Evolutionary conservation across 2,329 filamentous ascomycete species (phyloP), one percentile per base, ranked within the genome.

Genomic region (Diaporthe australafricana): DNA sequence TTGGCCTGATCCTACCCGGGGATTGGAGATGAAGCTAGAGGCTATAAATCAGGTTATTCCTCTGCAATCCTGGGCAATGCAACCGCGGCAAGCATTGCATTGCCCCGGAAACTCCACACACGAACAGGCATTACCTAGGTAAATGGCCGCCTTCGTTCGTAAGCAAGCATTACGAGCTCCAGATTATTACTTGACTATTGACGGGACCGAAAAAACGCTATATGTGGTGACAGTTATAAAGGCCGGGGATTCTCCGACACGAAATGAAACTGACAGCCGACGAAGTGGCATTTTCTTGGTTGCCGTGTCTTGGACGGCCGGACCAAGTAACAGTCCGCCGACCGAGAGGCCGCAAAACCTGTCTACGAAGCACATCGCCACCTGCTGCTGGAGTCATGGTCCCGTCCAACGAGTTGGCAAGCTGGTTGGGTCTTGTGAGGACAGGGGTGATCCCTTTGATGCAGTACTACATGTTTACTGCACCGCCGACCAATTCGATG

Each of bases 1-100:
- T 22, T 30, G 60, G 60, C 47, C 60, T 45, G 42, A 63, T 48
- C 60, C 60, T 63, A 25, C 60, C 9, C 42, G 30, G 42, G 60
- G 27, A 35, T 35, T 30, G 60, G 47, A 63, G 42, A 30, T 63
- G 42, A 35, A 35, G 30, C 22, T 25, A 22, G 22, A 48, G 5
- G 42, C 42, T 22, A n/a, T 63, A 63, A 63, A 63, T 63, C 60
- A 63, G 60, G 60, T 63, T 63, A 63, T 63, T 63, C 42, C 60
- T 11, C 20, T 63, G n/a, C 60, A 9, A 48, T 20, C 27, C 60
- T 47, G 60, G 60, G 60, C 60, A 35, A 63, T 63, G 60, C 60
- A 48, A 63, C 60, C 60, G 60, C 42, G 60, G 60, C 60, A 63
- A 63, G 60, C 42, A 63, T 35, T 63, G 27, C 60, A 48, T 35